A percentile compares a stretch with the other conserved stretches of the same genome.
Evolutionary conservation across 1,284 basidiomycete species (phyloP).

Genomic region (Rhodotorula mucilaginosa): DNA sequence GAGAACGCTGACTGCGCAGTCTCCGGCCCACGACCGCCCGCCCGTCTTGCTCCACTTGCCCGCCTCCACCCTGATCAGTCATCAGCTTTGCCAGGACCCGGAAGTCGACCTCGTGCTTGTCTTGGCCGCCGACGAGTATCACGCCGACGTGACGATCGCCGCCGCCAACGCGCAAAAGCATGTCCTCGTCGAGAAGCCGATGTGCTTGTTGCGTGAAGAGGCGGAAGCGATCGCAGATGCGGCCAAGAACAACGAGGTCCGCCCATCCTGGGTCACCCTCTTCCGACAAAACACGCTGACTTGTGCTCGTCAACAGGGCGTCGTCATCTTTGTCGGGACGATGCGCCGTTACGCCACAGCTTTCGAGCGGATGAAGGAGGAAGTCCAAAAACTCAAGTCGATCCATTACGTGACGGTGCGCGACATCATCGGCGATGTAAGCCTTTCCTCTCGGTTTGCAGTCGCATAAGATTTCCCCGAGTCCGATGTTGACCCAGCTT

Average conservation of each 20-base stretch:
- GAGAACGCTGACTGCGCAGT: too few species aligned
- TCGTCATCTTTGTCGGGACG: constrained; percentile 50
- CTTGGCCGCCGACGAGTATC: constrained; percentile 44
- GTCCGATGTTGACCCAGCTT: neutral
- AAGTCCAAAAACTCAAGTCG: constrained; percentile 44
- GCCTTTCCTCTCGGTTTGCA: constrained; percentile 11
- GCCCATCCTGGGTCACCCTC: too few species aligned
- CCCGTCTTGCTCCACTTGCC: neutral
- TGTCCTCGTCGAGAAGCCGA: constrained; percentile 50
- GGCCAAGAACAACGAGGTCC: constrained; percentile 38
- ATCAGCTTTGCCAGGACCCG: constrained; percentile 7
- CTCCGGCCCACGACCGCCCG: neutral
- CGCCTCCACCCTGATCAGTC: neutral
- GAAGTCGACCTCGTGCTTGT: constrained; percentile 48
- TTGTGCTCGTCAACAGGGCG: neutral
- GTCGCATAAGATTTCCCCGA: neutral
- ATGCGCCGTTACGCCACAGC: constrained; percentile 52
- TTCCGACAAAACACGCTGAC: neutral
- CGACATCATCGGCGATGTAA: constrained; percentile 52
- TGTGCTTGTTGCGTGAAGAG: constrained; percentile 46
- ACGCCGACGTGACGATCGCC: constrained; percentile 31
- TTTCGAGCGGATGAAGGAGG: constrained; percentile 48
- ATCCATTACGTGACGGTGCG: constrained; percentile 50
- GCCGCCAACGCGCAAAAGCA: constrained; percentile 44
- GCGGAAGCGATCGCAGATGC: constrained; percentile 47